Conservation (phyloP, 2,329 filamentous ascomycete genomes). For the Calonectria montana region DNA sequence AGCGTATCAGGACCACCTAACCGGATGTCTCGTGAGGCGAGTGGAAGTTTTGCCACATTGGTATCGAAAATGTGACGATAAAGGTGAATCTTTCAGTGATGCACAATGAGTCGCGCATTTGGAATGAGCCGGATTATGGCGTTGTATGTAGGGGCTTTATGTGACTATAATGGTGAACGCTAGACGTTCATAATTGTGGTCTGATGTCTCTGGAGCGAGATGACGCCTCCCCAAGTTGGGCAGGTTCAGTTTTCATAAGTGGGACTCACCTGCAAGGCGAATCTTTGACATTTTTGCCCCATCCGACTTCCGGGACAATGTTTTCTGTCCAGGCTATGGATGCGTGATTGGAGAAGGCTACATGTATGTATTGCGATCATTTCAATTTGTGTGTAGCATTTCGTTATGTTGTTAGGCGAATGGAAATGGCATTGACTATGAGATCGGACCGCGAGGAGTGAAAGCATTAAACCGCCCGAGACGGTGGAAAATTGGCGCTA, state of each 20-base stretch:
- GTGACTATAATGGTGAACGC: conserved; percentile 6
- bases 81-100: background rate
- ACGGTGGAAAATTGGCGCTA: background rate
- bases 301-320: conserved; percentile 1
- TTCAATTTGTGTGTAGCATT: background rate
- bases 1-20: background rate
- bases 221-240: conserved; percentile 39
- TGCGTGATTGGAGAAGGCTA: background rate
- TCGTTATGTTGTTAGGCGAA: background rate
- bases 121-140: background rate
- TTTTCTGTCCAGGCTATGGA: background rate
- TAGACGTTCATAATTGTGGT: conserved; percentile 42
- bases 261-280: conserved; percentile 36
- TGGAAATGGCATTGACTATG: background rate
- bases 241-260: conserved; percentile 27
- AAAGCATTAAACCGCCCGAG: background rate
- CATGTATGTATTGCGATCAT: background rate
- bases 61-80: background rate
- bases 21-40: background rate
- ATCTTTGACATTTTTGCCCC: conserved; percentile 21
- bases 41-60: background rate
- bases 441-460: background rate
- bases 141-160: background rate
- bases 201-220: conserved; percentile 42
- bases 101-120: background rate